Conservation (phyloP, 176 grass and related monocot genomes). For the Oryza brachyantha region DNA sequence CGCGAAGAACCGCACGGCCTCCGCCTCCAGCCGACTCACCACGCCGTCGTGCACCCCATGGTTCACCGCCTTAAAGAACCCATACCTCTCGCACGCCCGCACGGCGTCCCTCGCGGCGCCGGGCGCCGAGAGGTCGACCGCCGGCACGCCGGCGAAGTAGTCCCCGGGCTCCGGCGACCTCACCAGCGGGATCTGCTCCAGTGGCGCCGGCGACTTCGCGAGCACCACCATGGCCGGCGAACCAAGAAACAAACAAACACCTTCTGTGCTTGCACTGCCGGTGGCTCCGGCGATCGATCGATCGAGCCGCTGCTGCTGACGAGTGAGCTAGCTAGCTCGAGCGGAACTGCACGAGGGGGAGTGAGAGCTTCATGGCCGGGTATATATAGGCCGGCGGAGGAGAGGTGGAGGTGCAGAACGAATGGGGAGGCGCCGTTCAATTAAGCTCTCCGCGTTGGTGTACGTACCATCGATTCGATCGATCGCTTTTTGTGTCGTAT, state of each 20-base stretch:
- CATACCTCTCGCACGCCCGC: constrained; percentile 50
- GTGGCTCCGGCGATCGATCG: too few relatives aligned
- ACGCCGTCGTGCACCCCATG: constrained; percentile 42
- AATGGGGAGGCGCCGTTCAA: constrained; percentile 31
- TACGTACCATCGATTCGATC: not conserved
- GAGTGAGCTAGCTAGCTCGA: not conserved
- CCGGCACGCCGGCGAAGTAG: constrained; percentile 31
- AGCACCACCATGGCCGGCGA: constrained; percentile 56
- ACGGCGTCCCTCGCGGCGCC: constrained; percentile 33
- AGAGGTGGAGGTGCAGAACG: constrained; percentile 4
- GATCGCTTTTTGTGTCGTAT: not conserved
- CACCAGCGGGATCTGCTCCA: constrained; percentile 66
- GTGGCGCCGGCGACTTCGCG: constrained; percentile 30
- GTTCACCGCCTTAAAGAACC: constrained; percentile 64
- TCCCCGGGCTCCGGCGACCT: constrained; percentile 4
- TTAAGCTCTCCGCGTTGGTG: not conserved
- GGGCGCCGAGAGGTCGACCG: constrained; percentile 39
- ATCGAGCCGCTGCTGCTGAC: not conserved
- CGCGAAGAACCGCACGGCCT: constrained; percentile 64
- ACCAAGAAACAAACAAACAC: constrained; percentile 2
- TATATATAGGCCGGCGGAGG: constrained; percentile 24
- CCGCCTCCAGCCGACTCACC: constrained; percentile 42
- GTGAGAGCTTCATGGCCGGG: constrained; percentile 3
- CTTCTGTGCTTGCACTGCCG: not conserved
- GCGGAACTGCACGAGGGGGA: constrained; percentile 17